Evolutionary conservation across 345 rosid genomes (phyloP).

Genomic region (Citrus hindsii): DNA sequence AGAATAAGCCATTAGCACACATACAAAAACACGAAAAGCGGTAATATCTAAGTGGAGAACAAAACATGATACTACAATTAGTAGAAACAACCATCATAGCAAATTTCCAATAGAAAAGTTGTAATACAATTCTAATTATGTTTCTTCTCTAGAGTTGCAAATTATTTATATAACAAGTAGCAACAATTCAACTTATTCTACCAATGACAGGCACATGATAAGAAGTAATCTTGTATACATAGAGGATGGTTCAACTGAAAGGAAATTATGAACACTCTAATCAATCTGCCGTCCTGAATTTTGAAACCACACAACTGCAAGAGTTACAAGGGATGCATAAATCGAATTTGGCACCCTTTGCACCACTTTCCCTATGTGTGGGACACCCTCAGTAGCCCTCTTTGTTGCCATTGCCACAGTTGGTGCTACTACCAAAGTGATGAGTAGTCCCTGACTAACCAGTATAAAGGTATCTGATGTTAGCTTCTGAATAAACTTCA

Average conservation of each 20-base stretch:
- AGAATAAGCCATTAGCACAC: too few relatives aligned
- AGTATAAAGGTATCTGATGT: constrained; percentile 57
- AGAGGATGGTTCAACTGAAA: not conserved
- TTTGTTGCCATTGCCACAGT: constrained; percentile 87
- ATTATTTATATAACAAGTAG: constrained; percentile 12
- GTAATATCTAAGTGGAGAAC: not conserved
- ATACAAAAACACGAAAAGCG: too few relatives aligned
- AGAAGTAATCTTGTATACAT: not conserved
- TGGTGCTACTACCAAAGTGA: constrained; percentile 82
- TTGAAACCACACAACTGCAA: constrained; percentile 65
- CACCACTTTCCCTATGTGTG: constrained; percentile 78
- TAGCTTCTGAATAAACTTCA: constrained; percentile 53
- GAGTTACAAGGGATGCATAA: constrained; percentile 82
- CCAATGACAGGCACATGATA: not conserved
- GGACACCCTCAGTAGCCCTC: constrained; percentile 83
- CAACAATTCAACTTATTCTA: not conserved
- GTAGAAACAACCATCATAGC: not conserved
- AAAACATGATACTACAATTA: not conserved
- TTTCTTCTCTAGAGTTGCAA: not conserved
- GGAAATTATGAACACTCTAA: constrained; percentile 1
- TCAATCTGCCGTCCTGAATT: constrained; percentile 24
- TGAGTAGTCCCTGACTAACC: constrained; percentile 77
- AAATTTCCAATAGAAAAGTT: not conserved
- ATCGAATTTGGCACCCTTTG: constrained; percentile 73
- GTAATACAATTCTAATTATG: not conserved